Conservation (phyloP, 306 rosid species). For the Glycyrrhiza uralensis region DNA sequence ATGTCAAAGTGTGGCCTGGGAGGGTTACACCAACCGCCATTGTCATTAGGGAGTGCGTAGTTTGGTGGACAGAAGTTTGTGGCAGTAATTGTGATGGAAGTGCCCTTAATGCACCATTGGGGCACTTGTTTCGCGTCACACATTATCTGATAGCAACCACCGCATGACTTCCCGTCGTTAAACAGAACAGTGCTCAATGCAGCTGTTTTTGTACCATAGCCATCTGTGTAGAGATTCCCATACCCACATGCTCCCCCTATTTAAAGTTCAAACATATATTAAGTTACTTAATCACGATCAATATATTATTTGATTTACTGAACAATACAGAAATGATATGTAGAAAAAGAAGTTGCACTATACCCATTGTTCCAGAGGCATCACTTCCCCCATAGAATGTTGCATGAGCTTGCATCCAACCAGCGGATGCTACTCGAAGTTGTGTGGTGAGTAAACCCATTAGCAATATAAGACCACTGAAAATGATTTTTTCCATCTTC, state of each 20-base stretch:
- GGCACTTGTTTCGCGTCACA: slow-evolving; percentile 46
- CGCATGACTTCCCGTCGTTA: slow-evolving; percentile 60
- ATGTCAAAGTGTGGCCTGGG: slow-evolving; percentile 64
- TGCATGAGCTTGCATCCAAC: slow-evolving; percentile 55
- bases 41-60: slow-evolving; percentile 45
- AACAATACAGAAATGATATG: not conserved
- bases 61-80: slow-evolving; percentile 78
- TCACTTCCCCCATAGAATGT: slow-evolving; percentile 73
- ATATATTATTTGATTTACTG: too few species aligned
- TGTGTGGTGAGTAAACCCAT: slow-evolving; percentile 29
- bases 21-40: slow-evolving; percentile 75
- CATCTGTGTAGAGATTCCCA: slow-evolving; percentile 55
- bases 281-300: too few species aligned
- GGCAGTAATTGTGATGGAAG: slow-evolving; percentile 58
- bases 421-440: slow-evolving; percentile 31
- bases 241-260: slow-evolving; percentile 88
- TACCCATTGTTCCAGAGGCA: slow-evolving; percentile 72
- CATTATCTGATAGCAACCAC: slow-evolving; percentile 63
- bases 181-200: slow-evolving; percentile 65
- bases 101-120: slow-evolving; percentile 60
- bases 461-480: slow-evolving; percentile 20
- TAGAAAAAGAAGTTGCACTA: not conserved
- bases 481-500: slow-evolving; percentile 29
- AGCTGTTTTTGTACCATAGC: slow-evolving; percentile 60
- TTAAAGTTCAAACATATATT: too few species aligned